Evolutionary conservation across 257 asterid species (phyloP).

Genomic region (Fraxinus anomala): DNA sequence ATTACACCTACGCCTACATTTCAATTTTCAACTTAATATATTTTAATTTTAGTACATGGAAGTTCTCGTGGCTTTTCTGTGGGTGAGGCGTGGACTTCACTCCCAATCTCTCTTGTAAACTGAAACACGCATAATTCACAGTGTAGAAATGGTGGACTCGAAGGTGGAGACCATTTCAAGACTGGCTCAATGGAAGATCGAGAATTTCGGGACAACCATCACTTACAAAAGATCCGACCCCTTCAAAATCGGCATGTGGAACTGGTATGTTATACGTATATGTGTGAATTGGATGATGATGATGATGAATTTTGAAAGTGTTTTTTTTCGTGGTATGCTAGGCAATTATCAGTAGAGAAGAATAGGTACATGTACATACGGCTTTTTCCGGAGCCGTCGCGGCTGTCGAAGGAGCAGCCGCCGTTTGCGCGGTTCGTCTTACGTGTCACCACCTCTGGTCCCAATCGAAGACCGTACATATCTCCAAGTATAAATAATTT

Average conservation of each 20-base stretch:
- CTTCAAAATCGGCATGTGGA: constrained; percentile 89
- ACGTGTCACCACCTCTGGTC: constrained; percentile 59
- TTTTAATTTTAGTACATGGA: too few species aligned
- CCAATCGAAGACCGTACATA: constrained; percentile 67
- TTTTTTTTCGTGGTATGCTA: constrained; percentile 5
- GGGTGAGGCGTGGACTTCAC: not conserved
- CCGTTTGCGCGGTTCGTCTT: constrained; percentile 79
- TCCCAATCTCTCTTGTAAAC: not conserved
- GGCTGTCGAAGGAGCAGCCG: constrained; percentile 81
- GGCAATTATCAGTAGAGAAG: constrained; percentile 71
- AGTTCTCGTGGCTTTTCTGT: too few species aligned
- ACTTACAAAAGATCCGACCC: constrained; percentile 90
- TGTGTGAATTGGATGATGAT: not conserved
- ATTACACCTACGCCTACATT: too few species aligned
- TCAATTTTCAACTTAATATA: too few species aligned
- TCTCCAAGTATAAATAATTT: constrained; percentile 57
- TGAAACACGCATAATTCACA: not conserved
- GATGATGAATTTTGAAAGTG: constrained; percentile 12
- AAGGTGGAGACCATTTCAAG: constrained; percentile 90
- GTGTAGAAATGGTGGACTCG: constrained; percentile 52
- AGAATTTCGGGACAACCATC: constrained; percentile 59
- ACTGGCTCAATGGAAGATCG: constrained; percentile 94
- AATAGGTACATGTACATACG: constrained; percentile 52
- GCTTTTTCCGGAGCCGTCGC: constrained; percentile 75
- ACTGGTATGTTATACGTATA: constrained; percentile 49